Base-by-base conservation (phyloP, 192 early-diverging fungal species). In the Coemansia sp. region DNA sequence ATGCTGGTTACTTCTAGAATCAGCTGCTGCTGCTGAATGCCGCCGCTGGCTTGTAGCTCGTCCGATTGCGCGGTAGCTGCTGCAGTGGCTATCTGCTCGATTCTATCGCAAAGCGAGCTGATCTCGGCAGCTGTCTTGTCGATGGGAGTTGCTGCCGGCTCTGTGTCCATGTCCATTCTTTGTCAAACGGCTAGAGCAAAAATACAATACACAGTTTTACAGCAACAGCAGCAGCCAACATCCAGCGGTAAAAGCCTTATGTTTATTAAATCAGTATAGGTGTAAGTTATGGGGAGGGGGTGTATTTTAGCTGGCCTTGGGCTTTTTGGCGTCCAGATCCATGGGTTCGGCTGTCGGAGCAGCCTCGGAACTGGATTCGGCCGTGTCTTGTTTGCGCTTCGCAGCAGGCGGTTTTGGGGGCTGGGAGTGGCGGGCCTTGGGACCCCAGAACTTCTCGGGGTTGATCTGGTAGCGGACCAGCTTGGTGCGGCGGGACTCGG, bases 381-480 rank as follows among this genome's bases (percentile, higher is more conserved):
- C 10, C n/a, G 11, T 31, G 6, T 41, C 43, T n/a, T 72, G 64
- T 60, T 73, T 66, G 56, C 70, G 64, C 46, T 77, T 71, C 12
- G 46, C 11, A 11, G 37, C 57, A 56, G 63, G 49, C 69, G 69
- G 11, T 53, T 70, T 71, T 26, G 69, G 64, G 0, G 60, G 32
- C 56, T 64, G 62, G 0, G 58, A 64, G 42, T 78, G 75, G 37
- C 90, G 77, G 20, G 89, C 91, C 69, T 94, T 96, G 37, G 97
- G 97, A 0, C 97, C 97, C 97, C 97, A 99, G 72, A 90, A 84
- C 53, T 87, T 87, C 17, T 86, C 85, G n/a, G 97, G 97, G 61
- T 99, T 99, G 52, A 89, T 74, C 65, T 98, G 96, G 72, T 88
- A 97, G 53, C 97, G 84, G 20, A 96, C 92, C 6, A 98, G 82